Conservation (phyloP, 2,329 filamentous ascomycete genomes). For the Immersiporthe knoxdaviesiana region DNA sequence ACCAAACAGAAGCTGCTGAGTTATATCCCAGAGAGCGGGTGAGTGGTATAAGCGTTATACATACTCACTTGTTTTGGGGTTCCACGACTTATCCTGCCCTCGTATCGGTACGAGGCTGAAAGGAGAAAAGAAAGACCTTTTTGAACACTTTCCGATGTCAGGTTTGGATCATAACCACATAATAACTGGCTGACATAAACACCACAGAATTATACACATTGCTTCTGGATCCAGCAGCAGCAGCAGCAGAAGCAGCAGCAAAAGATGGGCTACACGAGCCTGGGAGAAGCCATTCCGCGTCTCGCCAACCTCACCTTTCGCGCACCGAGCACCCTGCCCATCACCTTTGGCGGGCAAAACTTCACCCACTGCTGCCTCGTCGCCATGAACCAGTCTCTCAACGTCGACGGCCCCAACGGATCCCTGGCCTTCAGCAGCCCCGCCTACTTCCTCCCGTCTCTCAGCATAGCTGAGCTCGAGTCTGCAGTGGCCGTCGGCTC, state of each 20-base stretch:
- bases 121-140: too few species aligned
- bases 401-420: slow-evolving; percentile 2
- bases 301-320: slow-evolving; percentile 18
- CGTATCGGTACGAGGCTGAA: too few species aligned
- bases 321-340: not conserved
- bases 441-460: slow-evolving; percentile 21
- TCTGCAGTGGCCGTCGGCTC: slow-evolving; percentile 13
- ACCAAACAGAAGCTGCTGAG: not conserved
- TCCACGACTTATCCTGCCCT: too few species aligned
- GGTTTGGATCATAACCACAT: too few species aligned
- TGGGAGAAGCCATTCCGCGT: slow-evolving; percentile 12
- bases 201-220: not conserved
- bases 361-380: slow-evolving; percentile 36
- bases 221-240: not conserved
- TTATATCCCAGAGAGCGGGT: not conserved
- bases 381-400: slow-evolving; percentile 30
- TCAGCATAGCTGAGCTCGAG: slow-evolving; percentile 27
- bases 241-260: not conserved
- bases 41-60: too few species aligned
- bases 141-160: too few species aligned
- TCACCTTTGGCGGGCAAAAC: slow-evolving; percentile 32
- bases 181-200: too few species aligned
- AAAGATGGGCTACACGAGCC: slow-evolving; percentile 11
- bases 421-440: slow-evolving; percentile 28
- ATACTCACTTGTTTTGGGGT: too few species aligned